These are phyloP conservation scores for Boletus rubescentipes DNA, from an alignment of 768 basidiomycete species.

Conservation along the genomic window DNA sequence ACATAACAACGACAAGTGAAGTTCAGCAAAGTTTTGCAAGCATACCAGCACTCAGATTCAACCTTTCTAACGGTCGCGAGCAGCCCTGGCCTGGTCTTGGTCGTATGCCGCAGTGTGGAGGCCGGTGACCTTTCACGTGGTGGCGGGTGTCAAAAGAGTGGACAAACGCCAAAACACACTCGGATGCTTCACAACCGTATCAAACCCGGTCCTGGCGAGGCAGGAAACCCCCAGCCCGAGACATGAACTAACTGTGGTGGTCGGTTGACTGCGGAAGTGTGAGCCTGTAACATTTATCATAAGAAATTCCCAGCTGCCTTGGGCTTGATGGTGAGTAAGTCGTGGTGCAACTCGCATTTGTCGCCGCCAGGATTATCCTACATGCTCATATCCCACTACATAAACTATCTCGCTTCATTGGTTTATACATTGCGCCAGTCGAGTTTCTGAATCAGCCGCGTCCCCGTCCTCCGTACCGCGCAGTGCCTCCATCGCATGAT, in stretches of 20 bases:
- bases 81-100: slow-evolving; percentile 20
- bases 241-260: slow-evolving; percentile 23
- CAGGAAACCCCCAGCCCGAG: slow-evolving; percentile 14
- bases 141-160: slow-evolving; percentile 28
- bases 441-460: slow-evolving; percentile 27
- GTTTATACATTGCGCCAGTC: slow-evolving; percentile 27
- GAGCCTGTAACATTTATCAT: slow-evolving; percentile 25
- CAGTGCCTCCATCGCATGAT: slow-evolving; percentile 22
- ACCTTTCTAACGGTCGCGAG: slow-evolving; percentile 21
- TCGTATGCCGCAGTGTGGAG: slow-evolving; percentile 21
- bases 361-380: neutral
- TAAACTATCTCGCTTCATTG: slow-evolving; percentile 23
- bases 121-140: slow-evolving; percentile 29
- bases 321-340: slow-evolving; percentile 4
- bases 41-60: slow-evolving; percentile 34
- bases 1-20: slow-evolving; percentile 33
- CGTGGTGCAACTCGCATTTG: slow-evolving; percentile 4
- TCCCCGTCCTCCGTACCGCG: slow-evolving; percentile 23
- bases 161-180: slow-evolving; percentile 27
- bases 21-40: slow-evolving; percentile 28
- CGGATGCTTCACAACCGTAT: slow-evolving; percentile 28
- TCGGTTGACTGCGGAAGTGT: slow-evolving; percentile 21
- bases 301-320: slow-evolving; percentile 28
- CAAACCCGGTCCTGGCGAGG: slow-evolving; percentile 23
- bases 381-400: neutral